A percentile compares a stretch with the other conserved stretches of the same genome.
phyloP scores from a whole-genome alignment of 441 rosid species.

The Croton laevigatus region DNA sequence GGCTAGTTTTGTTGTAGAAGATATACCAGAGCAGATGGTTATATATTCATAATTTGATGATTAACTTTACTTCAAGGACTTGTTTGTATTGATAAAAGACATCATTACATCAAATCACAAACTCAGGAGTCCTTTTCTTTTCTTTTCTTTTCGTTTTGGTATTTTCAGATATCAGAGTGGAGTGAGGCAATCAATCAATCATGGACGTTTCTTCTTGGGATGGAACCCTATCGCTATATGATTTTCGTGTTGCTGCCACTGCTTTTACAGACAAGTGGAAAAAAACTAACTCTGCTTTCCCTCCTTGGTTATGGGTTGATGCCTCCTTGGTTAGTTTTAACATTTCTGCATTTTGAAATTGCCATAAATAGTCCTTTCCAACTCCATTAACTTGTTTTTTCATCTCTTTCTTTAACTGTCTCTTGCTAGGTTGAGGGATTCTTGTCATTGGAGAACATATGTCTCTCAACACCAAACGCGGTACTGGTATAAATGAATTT shows the following conservation, averaged over 20 bases:
- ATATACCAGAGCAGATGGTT: no score
- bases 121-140: no score
- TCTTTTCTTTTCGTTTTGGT: not conserved
- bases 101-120: no score
- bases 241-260: constrained; percentile 48
- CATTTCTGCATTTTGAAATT: not conserved
- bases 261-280: constrained; percentile 56
- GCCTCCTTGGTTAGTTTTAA: constrained; percentile 26
- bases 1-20: no score
- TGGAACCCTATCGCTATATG: constrained; percentile 53
- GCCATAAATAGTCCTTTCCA: not conserved
- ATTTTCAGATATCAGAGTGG: constrained; percentile 4
- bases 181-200: not conserved
- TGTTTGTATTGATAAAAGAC: no score
- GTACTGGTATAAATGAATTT: constrained; percentile 26
- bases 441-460: constrained; percentile 62
- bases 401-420: not conserved
- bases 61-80: no score
- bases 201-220: constrained; percentile 39
- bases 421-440: constrained; percentile 51
- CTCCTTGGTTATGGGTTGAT: constrained; percentile 55
- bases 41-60: no score
- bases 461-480: constrained; percentile 37
- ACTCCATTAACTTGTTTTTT: not conserved
- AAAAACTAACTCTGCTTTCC: constrained; percentile 28